Evolutionary conservation across 2,329 filamentous ascomycete genomes (phyloP).

Genomic region (Trichoderma oligosporum): DNA sequence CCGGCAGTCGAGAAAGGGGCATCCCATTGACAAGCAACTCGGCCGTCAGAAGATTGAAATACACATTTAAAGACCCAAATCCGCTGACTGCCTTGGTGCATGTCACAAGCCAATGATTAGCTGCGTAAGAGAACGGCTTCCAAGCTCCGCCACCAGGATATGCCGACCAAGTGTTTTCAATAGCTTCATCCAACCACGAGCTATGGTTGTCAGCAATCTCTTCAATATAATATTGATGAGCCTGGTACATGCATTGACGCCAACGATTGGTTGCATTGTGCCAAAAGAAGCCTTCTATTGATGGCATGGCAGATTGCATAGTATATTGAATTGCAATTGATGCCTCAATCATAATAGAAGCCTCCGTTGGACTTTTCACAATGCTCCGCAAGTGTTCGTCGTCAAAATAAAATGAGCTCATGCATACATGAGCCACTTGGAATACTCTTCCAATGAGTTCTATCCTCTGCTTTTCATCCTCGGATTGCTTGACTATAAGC

Average conservation of each 20-base stretch:
- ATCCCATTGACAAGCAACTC: conserved; percentile 50
- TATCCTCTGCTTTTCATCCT: not conserved
- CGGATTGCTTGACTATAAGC: too few relatives aligned
- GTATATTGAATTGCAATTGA: not conserved
- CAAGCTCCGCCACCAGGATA: not conserved
- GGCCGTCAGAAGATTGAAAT: conserved; percentile 50
- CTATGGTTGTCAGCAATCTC: not conserved
- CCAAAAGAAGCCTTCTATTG: not conserved
- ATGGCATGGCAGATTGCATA: not conserved
- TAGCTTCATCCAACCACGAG: not conserved
- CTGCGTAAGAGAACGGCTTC: not conserved
- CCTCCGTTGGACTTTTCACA: not conserved
- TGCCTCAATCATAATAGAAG: not conserved
- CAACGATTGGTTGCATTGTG: not conserved
- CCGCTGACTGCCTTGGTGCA: too few relatives aligned
- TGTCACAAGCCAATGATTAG: not conserved
- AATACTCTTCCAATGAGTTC: not conserved
- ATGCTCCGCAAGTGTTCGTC: not conserved
- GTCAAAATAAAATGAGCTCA: conserved; percentile 14
- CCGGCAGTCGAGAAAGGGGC: conserved; percentile 46
- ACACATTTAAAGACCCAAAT: conserved; percentile 27
- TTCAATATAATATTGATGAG: not conserved
- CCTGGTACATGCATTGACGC: not conserved
- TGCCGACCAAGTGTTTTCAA: not conserved
- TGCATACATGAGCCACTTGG: conserved; percentile 13